Conservation (phyloP, 1,284 basidiomycete genomes). For the Agroathelia rolfsii region DNA sequence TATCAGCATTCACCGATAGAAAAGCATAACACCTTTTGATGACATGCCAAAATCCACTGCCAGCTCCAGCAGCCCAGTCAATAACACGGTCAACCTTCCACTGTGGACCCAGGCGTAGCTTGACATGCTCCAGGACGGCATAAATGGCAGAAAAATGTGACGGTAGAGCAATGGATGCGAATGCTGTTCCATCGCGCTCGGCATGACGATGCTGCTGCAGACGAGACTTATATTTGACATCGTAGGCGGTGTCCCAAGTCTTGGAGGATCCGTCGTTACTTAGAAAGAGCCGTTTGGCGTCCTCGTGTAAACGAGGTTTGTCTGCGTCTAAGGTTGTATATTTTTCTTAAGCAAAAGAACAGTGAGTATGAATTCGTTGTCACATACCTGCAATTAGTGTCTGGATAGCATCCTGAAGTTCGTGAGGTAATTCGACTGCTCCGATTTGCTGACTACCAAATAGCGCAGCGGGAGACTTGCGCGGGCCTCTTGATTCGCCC, state of each 20-base stretch:
- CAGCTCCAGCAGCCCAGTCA: conserved; percentile 70
- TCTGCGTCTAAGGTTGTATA: conserved; percentile 49
- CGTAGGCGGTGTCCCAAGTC: conserved; percentile 45
- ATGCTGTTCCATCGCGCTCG: conserved; percentile 63
- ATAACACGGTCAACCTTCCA: conserved; percentile 51
- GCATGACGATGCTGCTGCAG: conserved; percentile 46
- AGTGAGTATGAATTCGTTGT: conserved; percentile 6
- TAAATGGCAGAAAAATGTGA: conserved; percentile 68
- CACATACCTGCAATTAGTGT: conserved; percentile 48
- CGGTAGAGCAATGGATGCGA: conserved; percentile 64
- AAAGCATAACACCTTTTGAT: conserved; percentile 5
- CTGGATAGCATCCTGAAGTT: conserved; percentile 54
- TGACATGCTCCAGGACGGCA: conserved; percentile 55
- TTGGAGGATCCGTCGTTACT: conserved; percentile 22
- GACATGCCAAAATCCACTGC: conserved; percentile 64
- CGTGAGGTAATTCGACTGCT: conserved; percentile 55
- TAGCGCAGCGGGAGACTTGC: conserved; percentile 73
- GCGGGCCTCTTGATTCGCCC: conserved; percentile 28
- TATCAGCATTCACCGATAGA: conserved; percentile 11
- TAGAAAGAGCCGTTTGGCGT: conserved; percentile 61
- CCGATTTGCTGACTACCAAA: conserved; percentile 70
- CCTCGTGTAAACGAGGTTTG: conserved; percentile 52
- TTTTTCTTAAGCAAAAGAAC: conserved; percentile 1
- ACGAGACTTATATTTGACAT: conserved; percentile 47
- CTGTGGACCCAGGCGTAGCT: conserved; percentile 46